These are phyloP conservation scores for Didymella lethalis DNA, from an alignment of 2,329 filamentous ascomycete species.

Conservation along the genomic window DNA sequence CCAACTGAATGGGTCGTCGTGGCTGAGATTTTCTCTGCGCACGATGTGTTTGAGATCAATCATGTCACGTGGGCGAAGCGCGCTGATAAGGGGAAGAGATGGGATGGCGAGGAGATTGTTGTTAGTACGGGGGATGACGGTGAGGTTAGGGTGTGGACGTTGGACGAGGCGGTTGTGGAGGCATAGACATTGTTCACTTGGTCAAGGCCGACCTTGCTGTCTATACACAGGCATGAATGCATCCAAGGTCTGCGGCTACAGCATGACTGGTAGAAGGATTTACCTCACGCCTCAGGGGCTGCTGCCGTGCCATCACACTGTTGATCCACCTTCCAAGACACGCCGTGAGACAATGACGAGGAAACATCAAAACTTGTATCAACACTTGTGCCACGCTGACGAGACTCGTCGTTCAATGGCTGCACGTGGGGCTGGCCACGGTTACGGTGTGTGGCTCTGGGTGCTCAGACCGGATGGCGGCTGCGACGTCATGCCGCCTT, in stretches of 20 bases:
- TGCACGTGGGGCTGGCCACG: no score
- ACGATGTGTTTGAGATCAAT: constrained; percentile 94
- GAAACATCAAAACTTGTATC: constrained; percentile 4
- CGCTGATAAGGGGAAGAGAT: constrained; percentile 70
- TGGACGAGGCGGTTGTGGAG: constrained; percentile 33
- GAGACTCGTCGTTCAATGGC: constrained; percentile 1
- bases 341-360: constrained; percentile 1
- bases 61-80: constrained; percentile 87
- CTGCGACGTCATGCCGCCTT: constrained; percentile 33
- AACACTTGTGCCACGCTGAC: constrained; percentile 26
- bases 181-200: background rate
- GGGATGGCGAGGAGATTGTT: constrained; percentile 79
- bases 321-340: background rate
- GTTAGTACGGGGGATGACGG: constrained; percentile 94
- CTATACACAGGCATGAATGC: no score
- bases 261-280: constrained; percentile 5
- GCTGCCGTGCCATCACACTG: background rate
- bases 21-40: constrained; percentile 73
- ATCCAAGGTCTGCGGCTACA: background rate
- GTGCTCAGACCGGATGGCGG: constrained; percentile 23
- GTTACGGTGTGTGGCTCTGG: background rate
- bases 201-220: no score
- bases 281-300: constrained; percentile 14
- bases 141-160: constrained; percentile 80
- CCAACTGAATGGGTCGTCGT: constrained; percentile 74